Percentiles rank a stretch among this genome's conserved stretches.
Evolutionary conservation across 768 basidiomycete species (phyloP).

Genomic region (Suillus variegatus): DNA sequence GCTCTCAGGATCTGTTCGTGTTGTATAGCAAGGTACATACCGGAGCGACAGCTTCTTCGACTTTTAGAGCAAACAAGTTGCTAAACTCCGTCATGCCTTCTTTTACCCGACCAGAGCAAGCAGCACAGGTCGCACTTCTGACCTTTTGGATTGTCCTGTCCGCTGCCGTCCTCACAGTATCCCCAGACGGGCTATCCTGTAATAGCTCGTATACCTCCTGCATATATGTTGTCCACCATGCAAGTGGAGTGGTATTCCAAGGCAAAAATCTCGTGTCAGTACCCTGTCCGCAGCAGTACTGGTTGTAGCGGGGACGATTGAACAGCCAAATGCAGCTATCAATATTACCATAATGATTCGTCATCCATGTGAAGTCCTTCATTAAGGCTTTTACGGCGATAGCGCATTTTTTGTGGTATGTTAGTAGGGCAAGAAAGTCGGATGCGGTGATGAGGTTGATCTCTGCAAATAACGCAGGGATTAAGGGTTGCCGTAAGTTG

Average conservation of each 20-base stretch:
- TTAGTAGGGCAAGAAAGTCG: constrained; percentile 18
- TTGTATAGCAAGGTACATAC: constrained; percentile 10
- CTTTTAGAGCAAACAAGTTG: constrained; percentile 14
- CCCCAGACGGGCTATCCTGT: constrained; percentile 20
- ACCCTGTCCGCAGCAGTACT: constrained; percentile 2
- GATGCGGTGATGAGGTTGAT: constrained; percentile 23
- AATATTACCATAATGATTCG: constrained; percentile 8
- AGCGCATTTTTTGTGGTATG: constrained; percentile 11
- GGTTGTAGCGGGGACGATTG: background rate
- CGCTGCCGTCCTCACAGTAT: constrained; percentile 8
- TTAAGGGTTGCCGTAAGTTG: constrained; percentile 24
- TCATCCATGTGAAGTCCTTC: constrained; percentile 13
- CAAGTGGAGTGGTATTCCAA: background rate
- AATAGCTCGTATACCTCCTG: constrained; percentile 13
- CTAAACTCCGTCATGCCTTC: constrained; percentile 19
- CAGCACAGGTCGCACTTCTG: background rate
- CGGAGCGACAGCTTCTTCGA: constrained; percentile 16
- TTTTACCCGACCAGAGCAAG: constrained; percentile 13
- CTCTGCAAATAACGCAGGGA: constrained; percentile 19
- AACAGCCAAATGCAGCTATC: constrained; percentile 17
- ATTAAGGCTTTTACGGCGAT: background rate
- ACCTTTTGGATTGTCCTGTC: constrained; percentile 10
- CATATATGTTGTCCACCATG: constrained; percentile 30
- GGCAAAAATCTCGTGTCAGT: background rate
- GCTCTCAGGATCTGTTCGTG: background rate